A percentile compares a stretch with the other conserved stretches of the same genome.
Conservation (phyloP, 2,329 filamentous ascomycete species). For the Fusarium sp. region DNA sequence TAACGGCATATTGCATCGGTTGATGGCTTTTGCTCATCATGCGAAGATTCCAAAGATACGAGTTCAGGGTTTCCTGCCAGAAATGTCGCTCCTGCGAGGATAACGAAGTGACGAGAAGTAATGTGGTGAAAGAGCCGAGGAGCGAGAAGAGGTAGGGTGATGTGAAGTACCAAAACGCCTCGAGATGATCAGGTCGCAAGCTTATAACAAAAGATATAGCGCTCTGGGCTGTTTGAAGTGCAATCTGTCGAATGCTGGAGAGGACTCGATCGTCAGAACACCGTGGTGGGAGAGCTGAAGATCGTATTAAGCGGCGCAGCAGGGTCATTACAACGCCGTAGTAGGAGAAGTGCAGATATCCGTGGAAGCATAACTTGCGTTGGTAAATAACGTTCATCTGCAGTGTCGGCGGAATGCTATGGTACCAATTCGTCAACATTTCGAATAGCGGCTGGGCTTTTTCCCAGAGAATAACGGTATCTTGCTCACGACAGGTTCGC, state of each 20-base stretch:
- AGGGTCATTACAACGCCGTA: conserved; percentile 60
- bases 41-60: conserved; percentile 50
- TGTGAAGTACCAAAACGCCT: conserved; percentile 56
- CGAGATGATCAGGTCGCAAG: conserved; percentile 53
- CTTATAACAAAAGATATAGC: conserved; percentile 52
- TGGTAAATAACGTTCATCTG: conserved; percentile 57
- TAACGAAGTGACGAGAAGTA: conserved; percentile 51
- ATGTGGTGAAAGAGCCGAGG: conserved; percentile 54
- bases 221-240: conserved; percentile 48
- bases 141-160: conserved; percentile 55
- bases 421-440: conserved; percentile 61
- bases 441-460: conserved; percentile 62
- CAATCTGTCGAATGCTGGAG: conserved; percentile 47
- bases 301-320: conserved; percentile 58
- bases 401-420: conserved; percentile 56
- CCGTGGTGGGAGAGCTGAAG: conserved; percentile 47
- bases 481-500: conserved; percentile 46
- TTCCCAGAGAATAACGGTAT: conserved; percentile 54
- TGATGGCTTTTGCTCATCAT: conserved; percentile 53
- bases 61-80: conserved; percentile 51
- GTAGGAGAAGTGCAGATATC: conserved; percentile 60
- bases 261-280: conserved; percentile 47
- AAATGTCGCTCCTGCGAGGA: conserved; percentile 49
- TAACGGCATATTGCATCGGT: conserved; percentile 53
- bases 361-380: conserved; percentile 55